phyloP scores from a whole-genome alignment of 352 stramenopile genomes.

The Pythium inflatum region DNA sequence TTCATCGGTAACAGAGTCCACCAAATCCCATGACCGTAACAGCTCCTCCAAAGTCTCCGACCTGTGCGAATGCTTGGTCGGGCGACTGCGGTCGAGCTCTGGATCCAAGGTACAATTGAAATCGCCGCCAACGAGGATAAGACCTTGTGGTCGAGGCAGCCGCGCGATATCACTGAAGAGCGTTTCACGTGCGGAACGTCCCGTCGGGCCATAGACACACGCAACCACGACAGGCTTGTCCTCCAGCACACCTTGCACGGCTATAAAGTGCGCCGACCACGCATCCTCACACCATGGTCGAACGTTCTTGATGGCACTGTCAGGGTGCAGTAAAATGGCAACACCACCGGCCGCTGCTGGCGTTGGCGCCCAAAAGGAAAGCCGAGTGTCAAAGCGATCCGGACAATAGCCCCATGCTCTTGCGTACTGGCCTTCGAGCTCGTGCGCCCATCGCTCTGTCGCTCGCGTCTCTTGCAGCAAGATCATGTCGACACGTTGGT shows the following conservation, averaged over 20 bases:
- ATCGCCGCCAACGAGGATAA: conserved; percentile 3
- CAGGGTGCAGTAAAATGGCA: background rate
- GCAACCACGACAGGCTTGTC: background rate
- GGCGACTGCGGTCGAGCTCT: conserved; percentile 6
- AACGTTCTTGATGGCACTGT: background rate
- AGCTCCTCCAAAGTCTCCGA: too few relatives aligned
- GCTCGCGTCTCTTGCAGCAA: background rate
- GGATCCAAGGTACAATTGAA: conserved; percentile 18
- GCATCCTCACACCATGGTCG: background rate
- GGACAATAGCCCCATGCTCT: background rate
- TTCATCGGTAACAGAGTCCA: background rate
- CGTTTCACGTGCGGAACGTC: background rate
- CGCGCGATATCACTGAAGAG: background rate
- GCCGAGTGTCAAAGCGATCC: background rate
- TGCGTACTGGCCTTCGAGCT: too few relatives aligned
- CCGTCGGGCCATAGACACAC: background rate
- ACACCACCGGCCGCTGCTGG: background rate
- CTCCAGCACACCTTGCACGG: background rate
- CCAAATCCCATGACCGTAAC: background rate
- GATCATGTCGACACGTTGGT: background rate
- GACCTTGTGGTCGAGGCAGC: background rate
- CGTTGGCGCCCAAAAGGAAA: background rate
- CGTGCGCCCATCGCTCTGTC: background rate
- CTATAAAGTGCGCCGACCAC: background rate
- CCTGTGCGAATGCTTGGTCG: too few relatives aligned